Evolutionary conservation across 495 filamentous ascomycete species (phyloP), one percentile per base, ranked within the genome.

Genomic region (Penicillium verhagenii): DNA sequence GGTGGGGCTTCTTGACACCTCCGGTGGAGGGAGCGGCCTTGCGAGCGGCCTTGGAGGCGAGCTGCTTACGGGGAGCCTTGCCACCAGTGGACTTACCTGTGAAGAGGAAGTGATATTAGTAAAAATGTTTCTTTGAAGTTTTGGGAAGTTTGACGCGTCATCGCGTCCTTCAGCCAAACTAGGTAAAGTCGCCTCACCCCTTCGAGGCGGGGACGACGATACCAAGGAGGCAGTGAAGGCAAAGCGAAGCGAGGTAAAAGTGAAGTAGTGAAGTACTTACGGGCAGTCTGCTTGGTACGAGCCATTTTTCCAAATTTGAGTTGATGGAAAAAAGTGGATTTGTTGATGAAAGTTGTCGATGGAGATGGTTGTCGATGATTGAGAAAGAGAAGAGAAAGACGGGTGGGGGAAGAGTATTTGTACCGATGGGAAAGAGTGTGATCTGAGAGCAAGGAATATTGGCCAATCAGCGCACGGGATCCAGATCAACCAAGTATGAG

Each of bases 1-100:
- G 88, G 82, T 97, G 95, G 76, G 94, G 94, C 94, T 99, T 99
- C 95, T 99, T 99, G 88, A 99, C 94, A 87, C 86, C 86, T 67
- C 85, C 87, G 66, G 86, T 87, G 56, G 86, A 87, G 65, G 86
- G 86, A 29, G 86, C 85, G 57, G 83, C 83, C 78, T 89, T 88
- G 72, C 88, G 85, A 68, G 87, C 87, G 58, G 87, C 87, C 85
- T 91, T 91, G 78, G 86, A 87, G 64, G 86, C 86, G 70, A 96
- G 91, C 85, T 95, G 90, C 90, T 97, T 97, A 82, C 92, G 92
- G 67, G 92, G 92, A 69, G 92, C 92, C 86, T 97, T 97, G 85
- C 92, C 92, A 94, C 92, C 92, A 78, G 92, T 96, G 76, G 92
- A 96, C 86, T 97, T 87, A 77, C 85, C 86, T 86, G 65, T 70